Evolutionary conservation across 257 asterid species (phyloP).

Genomic region (Striga asiatica): DNA sequence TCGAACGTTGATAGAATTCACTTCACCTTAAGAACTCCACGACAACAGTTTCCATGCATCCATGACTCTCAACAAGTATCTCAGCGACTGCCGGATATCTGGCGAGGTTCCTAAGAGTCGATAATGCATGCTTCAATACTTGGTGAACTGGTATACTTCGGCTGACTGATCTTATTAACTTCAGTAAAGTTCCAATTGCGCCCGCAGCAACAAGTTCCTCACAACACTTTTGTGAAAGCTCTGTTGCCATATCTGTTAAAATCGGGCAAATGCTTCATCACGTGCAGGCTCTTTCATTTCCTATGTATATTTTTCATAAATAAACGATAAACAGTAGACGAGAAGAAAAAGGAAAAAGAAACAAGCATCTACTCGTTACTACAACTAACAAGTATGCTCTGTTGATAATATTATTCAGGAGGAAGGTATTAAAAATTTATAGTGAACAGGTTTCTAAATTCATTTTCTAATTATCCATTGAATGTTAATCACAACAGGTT

Average conservation of each 20-base stretch:
- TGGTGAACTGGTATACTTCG: constrained; percentile 93
- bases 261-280: too few species aligned
- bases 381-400: too few species aligned
- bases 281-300: too few species aligned
- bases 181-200: constrained; percentile 58
- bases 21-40: constrained; percentile 65
- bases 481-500: background rate
- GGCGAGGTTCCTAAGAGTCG: constrained; percentile 84
- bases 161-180: constrained; percentile 70
- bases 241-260: constrained; percentile 74
- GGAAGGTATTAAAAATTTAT: too few species aligned
- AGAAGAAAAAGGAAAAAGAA: too few species aligned
- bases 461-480: too few species aligned
- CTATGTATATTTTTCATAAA: too few species aligned
- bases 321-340: too few species aligned
- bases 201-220: constrained; percentile 91
- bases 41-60: constrained; percentile 51
- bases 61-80: constrained; percentile 33
- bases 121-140: constrained; percentile 72
- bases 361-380: too few species aligned
- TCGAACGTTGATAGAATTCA: too few species aligned
- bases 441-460: too few species aligned
- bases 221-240: constrained; percentile 80
- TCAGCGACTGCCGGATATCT: constrained; percentile 54
- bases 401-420: too few species aligned